Evolutionary conservation across 2,329 filamentous ascomycete species (phyloP), one percentile per base, ranked within the genome.

Genomic region (Fusarium chuoi): DNA sequence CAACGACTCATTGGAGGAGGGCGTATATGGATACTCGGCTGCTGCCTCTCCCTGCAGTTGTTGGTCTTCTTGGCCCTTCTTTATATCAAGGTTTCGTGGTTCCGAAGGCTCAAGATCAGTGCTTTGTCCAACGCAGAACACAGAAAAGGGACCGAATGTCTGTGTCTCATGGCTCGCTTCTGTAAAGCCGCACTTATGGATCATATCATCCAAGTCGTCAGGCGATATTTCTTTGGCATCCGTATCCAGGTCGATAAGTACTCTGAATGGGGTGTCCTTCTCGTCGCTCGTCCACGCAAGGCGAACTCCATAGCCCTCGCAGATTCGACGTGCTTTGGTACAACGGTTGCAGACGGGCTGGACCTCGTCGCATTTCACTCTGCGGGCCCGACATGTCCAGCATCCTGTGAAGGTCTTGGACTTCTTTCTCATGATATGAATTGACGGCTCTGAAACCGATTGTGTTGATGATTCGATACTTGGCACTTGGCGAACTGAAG

Each of bases 1-100:
- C 7, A 26, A 18, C 2, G 11, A 45, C 0, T 45, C 24, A 0
- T 7, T 20, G 1, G n/a, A 26, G n/a, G 15, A 7, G 10, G n/a
- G 42, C 11, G 42, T 18, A 18, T 26, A 12, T 8, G 7, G 7
- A 6, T 45, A 6, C n/a, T 24, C 42, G 2, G 42, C 13, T 45
- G 22, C 22, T n/a, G 6, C 14, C 13, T 26, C n/a, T 18, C 17
- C n/a, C n/a, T 18, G 10, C 1, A 26, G n/a, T 1, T 7, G 10
- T 8, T 26, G 42, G 13, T 45, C n/a, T 18, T 18, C 42, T 12
- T 8, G 42, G 14, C 10, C 10, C 24, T 44, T 15, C 22, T 42
- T n/a, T 10, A 8, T n/a, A 6, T n/a, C 39, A 15, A 42, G 8
- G 5, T 42, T 8, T 2, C 6, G 39, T n/a, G 13, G 15, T 24